These are phyloP conservation scores for Aspergillus texensis DNA, from an alignment of 2,329 filamentous ascomycete genomes.

Conservation along the genomic window DNA sequence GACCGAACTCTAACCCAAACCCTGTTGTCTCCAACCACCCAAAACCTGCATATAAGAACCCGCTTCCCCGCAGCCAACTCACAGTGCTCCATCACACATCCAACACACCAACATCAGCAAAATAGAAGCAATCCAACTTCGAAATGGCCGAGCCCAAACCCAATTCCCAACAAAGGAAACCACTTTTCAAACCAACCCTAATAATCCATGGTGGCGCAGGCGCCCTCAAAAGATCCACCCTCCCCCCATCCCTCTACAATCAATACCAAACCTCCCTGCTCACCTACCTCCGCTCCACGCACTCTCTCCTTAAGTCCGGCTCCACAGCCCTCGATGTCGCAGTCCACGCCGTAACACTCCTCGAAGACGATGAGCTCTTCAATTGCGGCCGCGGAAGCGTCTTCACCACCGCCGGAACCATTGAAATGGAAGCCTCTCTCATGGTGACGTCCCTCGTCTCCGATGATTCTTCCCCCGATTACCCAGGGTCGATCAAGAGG, in stretches of 20 bases:
- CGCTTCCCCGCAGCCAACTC: not conserved
- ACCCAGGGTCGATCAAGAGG: slow-evolving; percentile 64
- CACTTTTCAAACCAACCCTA: slow-evolving; percentile 55
- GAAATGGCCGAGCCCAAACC: not conserved
- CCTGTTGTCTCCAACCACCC: not conserved
- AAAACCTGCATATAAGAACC: not conserved
- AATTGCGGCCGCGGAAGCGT: slow-evolving; percentile 84
- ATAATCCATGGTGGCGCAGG: slow-evolving; percentile 76
- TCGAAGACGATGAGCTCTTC: slow-evolving; percentile 82
- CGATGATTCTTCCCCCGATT: not conserved
- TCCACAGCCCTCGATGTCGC: slow-evolving; percentile 72
- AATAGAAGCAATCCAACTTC: not conserved
- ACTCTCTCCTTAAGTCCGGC: slow-evolving; percentile 41
- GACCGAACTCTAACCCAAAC: not conserved
- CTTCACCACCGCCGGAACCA: slow-evolving; percentile 79
- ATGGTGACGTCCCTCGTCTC: slow-evolving; percentile 67
- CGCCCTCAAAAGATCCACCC: slow-evolving; percentile 63
- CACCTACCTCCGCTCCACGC: slow-evolving; percentile 58
- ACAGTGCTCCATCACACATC: not conserved
- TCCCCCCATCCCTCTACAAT: slow-evolving; percentile 60
- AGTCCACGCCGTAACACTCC: slow-evolving; percentile 70
- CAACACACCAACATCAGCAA: not conserved
- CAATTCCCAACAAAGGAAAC: not conserved
- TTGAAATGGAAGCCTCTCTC: slow-evolving; percentile 83
- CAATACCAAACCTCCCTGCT: slow-evolving; percentile 64